A percentile compares a stretch with the other conserved stretches of the same genome.
Conservation (phyloP, 176 grass and related monocot genomes). For the Carex cristatella region DNA sequence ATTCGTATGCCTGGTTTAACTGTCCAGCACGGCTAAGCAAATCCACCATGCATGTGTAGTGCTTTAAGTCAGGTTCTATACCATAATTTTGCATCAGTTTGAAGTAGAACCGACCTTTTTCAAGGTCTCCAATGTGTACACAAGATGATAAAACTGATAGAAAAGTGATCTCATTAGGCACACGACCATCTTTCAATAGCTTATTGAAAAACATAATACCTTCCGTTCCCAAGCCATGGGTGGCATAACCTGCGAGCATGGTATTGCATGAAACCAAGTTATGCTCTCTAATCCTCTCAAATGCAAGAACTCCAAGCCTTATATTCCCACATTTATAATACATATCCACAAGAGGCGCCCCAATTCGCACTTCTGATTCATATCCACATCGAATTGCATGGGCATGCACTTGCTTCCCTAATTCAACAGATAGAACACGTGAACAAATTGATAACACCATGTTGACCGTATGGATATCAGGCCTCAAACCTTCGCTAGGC, state of each 20-base stretch:
- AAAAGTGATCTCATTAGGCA: slow-evolving; percentile 30
- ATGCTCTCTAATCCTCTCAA: slow-evolving; percentile 22
- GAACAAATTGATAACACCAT: slow-evolving; percentile 32
- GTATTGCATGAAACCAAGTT: slow-evolving; percentile 33
- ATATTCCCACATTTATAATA: slow-evolving; percentile 27
- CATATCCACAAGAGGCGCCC: slow-evolving; percentile 27
- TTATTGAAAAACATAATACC: slow-evolving; percentile 21
- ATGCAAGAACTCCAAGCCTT: slow-evolving; percentile 13
- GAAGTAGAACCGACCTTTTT: slow-evolving; percentile 28
- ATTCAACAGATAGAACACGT: slow-evolving; percentile 20
- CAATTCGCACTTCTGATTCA: slow-evolving; percentile 31
- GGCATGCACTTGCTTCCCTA: slow-evolving; percentile 34
- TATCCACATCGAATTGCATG: slow-evolving; percentile 26
- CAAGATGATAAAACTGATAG: slow-evolving; percentile 28
- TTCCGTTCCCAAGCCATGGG: slow-evolving; percentile 23
- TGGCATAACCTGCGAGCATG: slow-evolving; percentile 23
- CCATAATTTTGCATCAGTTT: slow-evolving; percentile 21
- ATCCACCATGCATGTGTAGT: slow-evolving; percentile 33
- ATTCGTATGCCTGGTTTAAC: slow-evolving; percentile 21
- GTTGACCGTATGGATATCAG: slow-evolving; percentile 25
- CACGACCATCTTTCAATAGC: not conserved
- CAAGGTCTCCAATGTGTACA: slow-evolving; percentile 12
- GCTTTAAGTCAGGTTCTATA: slow-evolving; percentile 25
- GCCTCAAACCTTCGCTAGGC: not conserved
- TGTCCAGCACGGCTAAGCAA: slow-evolving; percentile 23